A percentile compares a stretch with the other conserved stretches of the same genome.
Evolutionary conservation across 768 basidiomycete genomes (phyloP).

Genomic region (Tubosaeta brunneosetosa): DNA sequence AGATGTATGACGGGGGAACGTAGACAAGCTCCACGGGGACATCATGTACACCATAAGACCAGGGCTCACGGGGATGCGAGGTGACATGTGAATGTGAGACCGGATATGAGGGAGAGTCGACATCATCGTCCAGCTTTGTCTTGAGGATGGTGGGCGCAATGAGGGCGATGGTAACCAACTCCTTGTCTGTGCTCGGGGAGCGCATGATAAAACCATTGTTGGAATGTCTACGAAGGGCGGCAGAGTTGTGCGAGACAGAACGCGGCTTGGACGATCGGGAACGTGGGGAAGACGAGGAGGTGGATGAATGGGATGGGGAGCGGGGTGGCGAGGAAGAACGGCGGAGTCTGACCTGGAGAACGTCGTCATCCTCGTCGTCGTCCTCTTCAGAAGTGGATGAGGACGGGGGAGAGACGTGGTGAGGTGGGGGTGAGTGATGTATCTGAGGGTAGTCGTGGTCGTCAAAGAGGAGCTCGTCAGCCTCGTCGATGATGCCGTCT

Average conservation of each 20-base stretch:
- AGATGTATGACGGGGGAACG: constrained; percentile 46
- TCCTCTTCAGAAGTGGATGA: constrained; percentile 37
- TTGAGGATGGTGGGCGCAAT: constrained; percentile 86
- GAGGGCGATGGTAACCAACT: constrained; percentile 65
- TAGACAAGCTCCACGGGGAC: constrained; percentile 70
- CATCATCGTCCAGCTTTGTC: constrained; percentile 55
- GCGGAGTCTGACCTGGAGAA: constrained; percentile 60
- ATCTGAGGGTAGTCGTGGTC: constrained; percentile 24
- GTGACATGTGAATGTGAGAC: constrained; percentile 11
- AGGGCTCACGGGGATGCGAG: constrained; percentile 6
- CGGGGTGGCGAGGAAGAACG: constrained; percentile 21
- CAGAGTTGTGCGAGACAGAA: constrained; percentile 10
- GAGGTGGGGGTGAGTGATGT: constrained; percentile 21
- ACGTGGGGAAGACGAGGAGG: constrained; percentile 22
- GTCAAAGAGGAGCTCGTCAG: constrained; percentile 33
- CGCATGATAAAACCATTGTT: constrained; percentile 42
- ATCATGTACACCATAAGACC: constrained; percentile 30
- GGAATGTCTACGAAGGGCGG: constrained; percentile 25
- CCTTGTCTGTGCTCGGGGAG: constrained; percentile 36
- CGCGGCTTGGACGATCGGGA: constrained; percentile 30
- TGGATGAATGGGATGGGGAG: constrained; percentile 38
- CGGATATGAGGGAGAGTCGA: constrained; percentile 19
- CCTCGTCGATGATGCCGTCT: constrained; percentile 48
- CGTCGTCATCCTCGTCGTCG: constrained; percentile 45
- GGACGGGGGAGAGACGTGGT: constrained; percentile 23